A percentile compares a stretch with the other conserved stretches of the same genome.
Evolutionary conservation across 495 filamentous ascomycete genomes (phyloP).

Genomic region (Trichoderma parareesei): DNA sequence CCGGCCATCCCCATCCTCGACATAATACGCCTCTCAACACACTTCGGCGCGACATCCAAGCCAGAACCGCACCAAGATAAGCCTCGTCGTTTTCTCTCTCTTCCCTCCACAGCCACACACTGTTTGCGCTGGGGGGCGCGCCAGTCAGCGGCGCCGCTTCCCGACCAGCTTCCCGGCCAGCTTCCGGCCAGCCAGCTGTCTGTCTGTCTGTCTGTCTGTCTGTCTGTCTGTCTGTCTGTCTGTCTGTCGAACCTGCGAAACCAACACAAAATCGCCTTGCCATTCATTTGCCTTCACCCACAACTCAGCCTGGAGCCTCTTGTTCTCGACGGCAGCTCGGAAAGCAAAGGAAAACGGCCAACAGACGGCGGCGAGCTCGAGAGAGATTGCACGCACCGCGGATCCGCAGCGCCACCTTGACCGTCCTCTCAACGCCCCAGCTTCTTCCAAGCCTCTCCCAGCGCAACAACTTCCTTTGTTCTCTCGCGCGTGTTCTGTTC

Average conservation of each 20-base stretch:
- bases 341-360: too few relatives aligned
- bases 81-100: background rate
- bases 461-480: background rate
- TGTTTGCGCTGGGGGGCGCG: background rate
- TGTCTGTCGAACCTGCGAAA: too few relatives aligned
- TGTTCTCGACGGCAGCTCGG: too few relatives aligned
- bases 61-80: background rate
- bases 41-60: slow-evolving; percentile 2
- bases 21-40: background rate
- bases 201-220: too few relatives aligned
- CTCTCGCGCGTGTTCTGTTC: background rate
- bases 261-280: too few relatives aligned
- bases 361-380: too few relatives aligned
- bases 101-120: background rate
- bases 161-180: background rate
- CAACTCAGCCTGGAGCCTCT: too few relatives aligned
- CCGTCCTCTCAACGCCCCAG: background rate
- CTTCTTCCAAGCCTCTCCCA: background rate
- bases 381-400: too few relatives aligned
- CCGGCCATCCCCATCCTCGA: background rate
- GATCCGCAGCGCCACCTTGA: too few relatives aligned
- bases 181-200: too few relatives aligned
- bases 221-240: too few relatives aligned
- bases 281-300: too few relatives aligned
- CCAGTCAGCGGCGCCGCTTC: slow-evolving; percentile 9